phyloP scores from a whole-genome alignment of 768 basidiomycete genomes.

The Lactifluus hygrophoroides region DNA sequence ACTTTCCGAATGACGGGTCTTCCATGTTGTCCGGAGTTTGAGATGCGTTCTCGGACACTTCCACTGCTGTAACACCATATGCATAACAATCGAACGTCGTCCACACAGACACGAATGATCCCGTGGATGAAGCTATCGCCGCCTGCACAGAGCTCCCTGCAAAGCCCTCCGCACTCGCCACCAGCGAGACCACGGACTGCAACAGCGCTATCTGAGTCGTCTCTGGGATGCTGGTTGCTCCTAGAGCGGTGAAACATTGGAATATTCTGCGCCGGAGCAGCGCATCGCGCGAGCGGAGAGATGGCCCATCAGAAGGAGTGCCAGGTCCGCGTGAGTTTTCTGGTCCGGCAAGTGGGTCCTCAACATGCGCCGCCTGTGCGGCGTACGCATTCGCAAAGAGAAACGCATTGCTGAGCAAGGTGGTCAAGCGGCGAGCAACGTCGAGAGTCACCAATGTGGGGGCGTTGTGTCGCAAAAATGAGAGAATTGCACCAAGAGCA shows the following conservation, averaged over 20 bases:
- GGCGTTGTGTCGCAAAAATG: conserved; percentile 77
- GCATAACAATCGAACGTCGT: conserved; percentile 81
- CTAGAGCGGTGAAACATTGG: conserved; percentile 82
- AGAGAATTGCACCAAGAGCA: conserved; percentile 80
- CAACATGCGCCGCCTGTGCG: conserved; percentile 44
- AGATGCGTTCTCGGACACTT: conserved; percentile 40
- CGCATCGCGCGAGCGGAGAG: conserved; percentile 70
- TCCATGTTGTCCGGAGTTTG: conserved; percentile 23
- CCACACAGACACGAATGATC: conserved; percentile 82
- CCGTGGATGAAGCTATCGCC: conserved; percentile 79
- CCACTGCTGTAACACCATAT: conserved; percentile 76
- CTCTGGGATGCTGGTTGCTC: conserved; percentile 70
- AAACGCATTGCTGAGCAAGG: conserved; percentile 83
- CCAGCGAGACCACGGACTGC: conserved; percentile 70
- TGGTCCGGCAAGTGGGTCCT: conserved; percentile 43
- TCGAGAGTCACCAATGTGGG: conserved; percentile 77
- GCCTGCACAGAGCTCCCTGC: conserved; percentile 81
- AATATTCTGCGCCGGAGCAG: conserved; percentile 78
- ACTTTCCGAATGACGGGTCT: conserved; percentile 32
- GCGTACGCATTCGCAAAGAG: conserved; percentile 81
- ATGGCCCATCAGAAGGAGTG: conserved; percentile 36
- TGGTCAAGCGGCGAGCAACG: conserved; percentile 80
- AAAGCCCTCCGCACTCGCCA: conserved; percentile 83
- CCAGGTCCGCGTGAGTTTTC: conserved; percentile 24
- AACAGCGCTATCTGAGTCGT: conserved; percentile 73